Base-by-base conservation (phyloP, 805 yeast species). In the Yarrowia divulgata region DNA sequence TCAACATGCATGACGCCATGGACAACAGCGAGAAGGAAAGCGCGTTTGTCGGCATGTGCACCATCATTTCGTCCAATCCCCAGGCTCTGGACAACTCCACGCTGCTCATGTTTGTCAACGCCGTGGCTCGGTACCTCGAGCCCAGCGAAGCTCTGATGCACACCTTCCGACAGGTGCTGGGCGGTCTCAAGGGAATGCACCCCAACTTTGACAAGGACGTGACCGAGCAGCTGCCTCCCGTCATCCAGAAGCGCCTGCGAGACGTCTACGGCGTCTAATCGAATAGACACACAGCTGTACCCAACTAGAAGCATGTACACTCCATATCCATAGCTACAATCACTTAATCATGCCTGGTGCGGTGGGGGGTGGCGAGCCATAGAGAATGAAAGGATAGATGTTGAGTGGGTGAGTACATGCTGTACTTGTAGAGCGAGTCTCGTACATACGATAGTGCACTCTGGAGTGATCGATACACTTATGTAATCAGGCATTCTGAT, bases 21-120 rank as follows among this genome's bases (percentile, higher is more conserved):
- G 95, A 91, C 72, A 88, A 93, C 70, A 90, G 88, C 67, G 99
- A 95, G 77, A 95, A 95, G 79, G 97, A 91, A 71, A 84, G 93
- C 12, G 89, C 97, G 1, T 91, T 90, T 76, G 83, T 84, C 73
- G 99, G 99, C 2, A 90, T 95, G 87, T 84, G 93, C 75, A 85
- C 85, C 69, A 84, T 88, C 39, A 81, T 94, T 18, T 82, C 83
- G 45, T 76, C 79, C n/a, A 88, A 89, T 74, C 97, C 97, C 1
- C 82, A 84, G 42, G 90, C 88, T 0, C 79, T 91, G 57, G 77
- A 79, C 40, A 85, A 81, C 71, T 78, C 78, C 18, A 81, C 81
- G 57, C 78, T 90, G 68, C 81, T 85, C 32, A 78, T 81, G 48
- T 87, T 90, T 70, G 75, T 89, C 39, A 85, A 84, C 64, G 85